Conservation (phyloP, 2,329 filamentous ascomycete genomes). For the Pseudocercospora crystallina region DNA sequence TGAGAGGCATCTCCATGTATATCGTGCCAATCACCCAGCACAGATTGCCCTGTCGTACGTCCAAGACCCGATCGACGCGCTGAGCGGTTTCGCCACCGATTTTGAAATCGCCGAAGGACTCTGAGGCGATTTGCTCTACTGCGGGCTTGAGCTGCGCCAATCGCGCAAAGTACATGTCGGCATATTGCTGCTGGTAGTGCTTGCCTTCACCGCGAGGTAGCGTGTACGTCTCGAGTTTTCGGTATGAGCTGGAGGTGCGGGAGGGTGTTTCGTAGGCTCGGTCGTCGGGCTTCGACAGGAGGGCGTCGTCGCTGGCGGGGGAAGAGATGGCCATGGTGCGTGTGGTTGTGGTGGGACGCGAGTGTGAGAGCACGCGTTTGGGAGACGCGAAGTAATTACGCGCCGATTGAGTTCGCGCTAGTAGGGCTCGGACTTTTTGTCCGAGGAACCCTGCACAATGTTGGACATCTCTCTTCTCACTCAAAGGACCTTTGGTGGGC, state of each 20-base stretch:
- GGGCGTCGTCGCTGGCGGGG: conserved; percentile 19
- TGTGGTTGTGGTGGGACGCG: neutral
- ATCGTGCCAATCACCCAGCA: conserved; percentile 95
- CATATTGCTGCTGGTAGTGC: conserved; percentile 92
- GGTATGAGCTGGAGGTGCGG: conserved; percentile 65
- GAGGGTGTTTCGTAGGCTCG: conserved; percentile 46
- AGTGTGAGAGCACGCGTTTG: neutral
- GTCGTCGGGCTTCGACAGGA: conserved; percentile 30
- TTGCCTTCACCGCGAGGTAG: conserved; percentile 63
- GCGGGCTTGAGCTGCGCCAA: conserved; percentile 82
- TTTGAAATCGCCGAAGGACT: conserved; percentile 73
- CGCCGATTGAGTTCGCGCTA: too few relatives aligned
- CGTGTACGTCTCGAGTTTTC: conserved; percentile 70
- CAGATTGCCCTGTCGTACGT: conserved; percentile 90
- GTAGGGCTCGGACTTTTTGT: too few relatives aligned
- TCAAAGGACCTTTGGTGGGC: too few relatives aligned
- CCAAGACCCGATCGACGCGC: conserved; percentile 82
- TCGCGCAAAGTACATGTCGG: conserved; percentile 95
- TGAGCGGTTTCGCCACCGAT: conserved; percentile 74
- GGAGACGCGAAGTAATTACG: too few relatives aligned
- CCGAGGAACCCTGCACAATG: too few relatives aligned
- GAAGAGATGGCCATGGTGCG: conserved; percentile 23
- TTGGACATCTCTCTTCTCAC: too few relatives aligned
- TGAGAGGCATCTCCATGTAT: conserved; percentile 95
- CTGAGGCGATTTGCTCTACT: conserved; percentile 70